phyloP scores from a whole-genome alignment of 129 eudicot genomes.

The Oenanthe sinensis region DNA sequence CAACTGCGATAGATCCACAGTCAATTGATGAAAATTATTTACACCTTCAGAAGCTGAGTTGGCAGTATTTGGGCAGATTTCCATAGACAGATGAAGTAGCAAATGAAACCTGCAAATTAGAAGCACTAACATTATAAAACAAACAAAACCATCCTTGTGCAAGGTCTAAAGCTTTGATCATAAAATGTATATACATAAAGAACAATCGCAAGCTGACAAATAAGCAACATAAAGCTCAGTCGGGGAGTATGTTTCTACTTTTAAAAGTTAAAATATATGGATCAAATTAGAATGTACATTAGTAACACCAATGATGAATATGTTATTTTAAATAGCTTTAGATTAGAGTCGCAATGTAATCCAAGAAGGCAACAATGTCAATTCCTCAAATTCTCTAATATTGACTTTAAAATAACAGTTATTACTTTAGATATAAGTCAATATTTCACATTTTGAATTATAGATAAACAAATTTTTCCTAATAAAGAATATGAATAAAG shows the following conservation, averaged over 20 bases:
- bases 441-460: no score
- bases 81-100: slow-evolving; percentile 41
- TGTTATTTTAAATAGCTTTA: neutral
- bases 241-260: neutral
- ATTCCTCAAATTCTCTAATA: neutral
- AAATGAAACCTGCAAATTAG: neutral
- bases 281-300: neutral
- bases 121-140: neutral
- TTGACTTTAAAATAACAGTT: neutral
- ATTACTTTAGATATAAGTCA: neutral
- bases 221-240: neutral
- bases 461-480: no score
- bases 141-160: neutral
- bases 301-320: neutral
- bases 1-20: slow-evolving; percentile 19
- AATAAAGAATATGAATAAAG: neutral
- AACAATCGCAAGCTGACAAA: neutral
- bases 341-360: neutral
- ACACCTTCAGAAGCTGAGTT: slow-evolving; percentile 30
- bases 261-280: neutral
- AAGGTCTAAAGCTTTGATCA: neutral
- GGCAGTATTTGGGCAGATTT: slow-evolving; percentile 31
- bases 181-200: neutral
- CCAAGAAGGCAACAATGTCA: neutral
- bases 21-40: slow-evolving; percentile 24